Conservation (phyloP, 106 monocot genomes). For the Acorus calamus region DNA sequence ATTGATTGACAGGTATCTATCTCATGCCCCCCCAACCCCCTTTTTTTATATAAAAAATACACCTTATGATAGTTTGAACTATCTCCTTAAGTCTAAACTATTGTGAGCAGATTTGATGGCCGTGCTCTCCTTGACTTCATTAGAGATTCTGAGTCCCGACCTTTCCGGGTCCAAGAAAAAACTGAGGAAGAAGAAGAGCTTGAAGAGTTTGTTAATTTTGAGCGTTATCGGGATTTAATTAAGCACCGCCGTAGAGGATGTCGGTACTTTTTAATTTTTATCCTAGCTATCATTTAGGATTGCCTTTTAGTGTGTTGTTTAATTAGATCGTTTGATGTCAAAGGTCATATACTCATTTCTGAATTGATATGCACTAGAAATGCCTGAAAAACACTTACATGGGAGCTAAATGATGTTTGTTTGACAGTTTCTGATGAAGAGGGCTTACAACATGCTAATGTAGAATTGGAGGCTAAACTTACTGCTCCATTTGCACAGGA, state of each 20-base stretch:
- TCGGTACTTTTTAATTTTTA: constrained; percentile 86
- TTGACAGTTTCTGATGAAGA: constrained; percentile 80
- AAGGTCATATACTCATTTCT: not conserved
- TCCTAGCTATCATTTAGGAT: constrained; percentile 2
- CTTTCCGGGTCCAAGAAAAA: constrained; percentile 57
- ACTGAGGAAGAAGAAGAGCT: constrained; percentile 92
- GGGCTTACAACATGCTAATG: constrained; percentile 61
- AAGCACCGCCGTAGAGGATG: constrained; percentile 99
- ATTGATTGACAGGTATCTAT: constrained; percentile 79
- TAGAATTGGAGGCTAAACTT: constrained; percentile 73
- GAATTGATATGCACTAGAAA: not conserved
- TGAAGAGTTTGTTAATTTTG: constrained; percentile 99
- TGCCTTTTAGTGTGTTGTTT: not conserved
- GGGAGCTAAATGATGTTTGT: constrained; percentile 1
- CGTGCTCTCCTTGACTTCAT: constrained; percentile 98
- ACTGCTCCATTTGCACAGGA: constrained; percentile 40
- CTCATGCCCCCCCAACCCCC: not conserved
- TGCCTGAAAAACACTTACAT: no score
- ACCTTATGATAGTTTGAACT: no score
- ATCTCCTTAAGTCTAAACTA: not conserved
- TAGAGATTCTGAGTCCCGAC: constrained; percentile 57
- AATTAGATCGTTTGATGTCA: no score
- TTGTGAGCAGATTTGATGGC: constrained; percentile 81
- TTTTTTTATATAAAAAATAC: no score
- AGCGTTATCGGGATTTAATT: constrained; percentile 99